Evolutionary conservation across 805 yeast species (phyloP).

Genomic region (Kazachstania psychrophila): DNA sequence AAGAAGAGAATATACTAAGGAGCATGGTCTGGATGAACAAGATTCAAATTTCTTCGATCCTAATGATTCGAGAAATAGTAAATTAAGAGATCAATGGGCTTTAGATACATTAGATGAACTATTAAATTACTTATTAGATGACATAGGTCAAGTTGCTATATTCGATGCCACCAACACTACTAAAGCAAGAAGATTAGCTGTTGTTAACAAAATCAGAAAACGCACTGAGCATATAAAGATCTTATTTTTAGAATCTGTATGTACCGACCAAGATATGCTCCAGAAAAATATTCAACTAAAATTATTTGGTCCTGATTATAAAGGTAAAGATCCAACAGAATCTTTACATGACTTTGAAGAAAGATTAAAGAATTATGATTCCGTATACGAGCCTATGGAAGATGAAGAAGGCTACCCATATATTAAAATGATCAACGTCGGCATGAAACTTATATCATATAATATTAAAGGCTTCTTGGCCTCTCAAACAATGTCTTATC

Average conservation of each 20-base stretch:
- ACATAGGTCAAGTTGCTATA: slow-evolving; percentile 86
- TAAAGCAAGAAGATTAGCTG: slow-evolving; percentile 49
- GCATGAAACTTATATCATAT: slow-evolving; percentile 85
- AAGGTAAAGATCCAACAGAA: slow-evolving; percentile 69
- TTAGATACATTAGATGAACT: slow-evolving; percentile 82
- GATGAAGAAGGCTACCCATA: slow-evolving; percentile 71
- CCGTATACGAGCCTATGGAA: slow-evolving; percentile 83
- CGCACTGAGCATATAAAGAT: slow-evolving; percentile 62
- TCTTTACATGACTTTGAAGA: slow-evolving; percentile 78
- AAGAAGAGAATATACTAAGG: slow-evolving; percentile 57
- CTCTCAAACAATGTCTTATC: slow-evolving; percentile 84
- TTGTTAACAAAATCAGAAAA: slow-evolving; percentile 46
- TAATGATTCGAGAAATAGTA: slow-evolving; percentile 51
- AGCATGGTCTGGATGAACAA: slow-evolving; percentile 37
- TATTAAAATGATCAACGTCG: slow-evolving; percentile 92
- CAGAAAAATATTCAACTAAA: slow-evolving; percentile 79
- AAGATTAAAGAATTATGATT: slow-evolving; percentile 72
- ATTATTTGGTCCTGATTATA: slow-evolving; percentile 87
- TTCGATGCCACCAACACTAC: slow-evolving; percentile 81
- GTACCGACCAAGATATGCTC: slow-evolving; percentile 69
- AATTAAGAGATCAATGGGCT: slow-evolving; percentile 89
- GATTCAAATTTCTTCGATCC: slow-evolving; percentile 84
- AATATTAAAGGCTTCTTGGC: slow-evolving; percentile 83
- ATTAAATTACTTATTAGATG: slow-evolving; percentile 67
- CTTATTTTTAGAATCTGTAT: slow-evolving; percentile 75